Conservation (phyloP, 2,329 filamentous ascomycete genomes). For the Sporothrix dimorphospora region DNA sequence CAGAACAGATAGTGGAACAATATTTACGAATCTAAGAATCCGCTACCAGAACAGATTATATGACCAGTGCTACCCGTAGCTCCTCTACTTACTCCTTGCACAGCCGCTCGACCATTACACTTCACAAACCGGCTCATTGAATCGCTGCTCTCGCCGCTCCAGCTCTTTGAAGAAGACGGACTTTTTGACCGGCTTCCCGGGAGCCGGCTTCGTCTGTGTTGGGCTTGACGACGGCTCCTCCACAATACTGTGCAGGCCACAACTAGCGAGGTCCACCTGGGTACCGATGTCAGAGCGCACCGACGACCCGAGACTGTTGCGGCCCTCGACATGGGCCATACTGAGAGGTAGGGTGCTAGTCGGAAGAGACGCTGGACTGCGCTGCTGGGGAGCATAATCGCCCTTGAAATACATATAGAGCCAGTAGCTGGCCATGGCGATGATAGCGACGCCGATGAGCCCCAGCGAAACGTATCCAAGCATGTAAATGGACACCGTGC, state of each 20-base stretch:
- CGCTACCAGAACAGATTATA: neutral
- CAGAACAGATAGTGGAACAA: neutral
- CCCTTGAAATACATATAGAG: neutral
- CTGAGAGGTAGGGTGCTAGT: neutral
- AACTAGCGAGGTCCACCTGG: neutral
- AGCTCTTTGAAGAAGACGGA: neutral
- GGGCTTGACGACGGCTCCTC: neutral
- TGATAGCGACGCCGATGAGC: neutral
- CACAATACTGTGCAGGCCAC: neutral
- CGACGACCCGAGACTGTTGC: neutral
- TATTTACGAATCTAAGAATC: neutral
- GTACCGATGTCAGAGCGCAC: neutral
- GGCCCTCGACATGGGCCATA: neutral
- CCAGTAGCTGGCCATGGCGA: neutral
- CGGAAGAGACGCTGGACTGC: neutral
- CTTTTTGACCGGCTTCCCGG: neutral
- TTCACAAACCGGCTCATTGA: neutral
- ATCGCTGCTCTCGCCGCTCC: neutral
- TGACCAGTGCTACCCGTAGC: neutral
- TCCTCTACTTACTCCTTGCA: neutral
- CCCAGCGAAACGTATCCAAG: neutral
- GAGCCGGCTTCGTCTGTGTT: neutral
- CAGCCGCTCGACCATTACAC: neutral
- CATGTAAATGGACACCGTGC: neutral
- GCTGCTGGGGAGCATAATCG: neutral